phyloP scores from a whole-genome alignment of 331 rosid species.

The Cydonia oblonga region DNA sequence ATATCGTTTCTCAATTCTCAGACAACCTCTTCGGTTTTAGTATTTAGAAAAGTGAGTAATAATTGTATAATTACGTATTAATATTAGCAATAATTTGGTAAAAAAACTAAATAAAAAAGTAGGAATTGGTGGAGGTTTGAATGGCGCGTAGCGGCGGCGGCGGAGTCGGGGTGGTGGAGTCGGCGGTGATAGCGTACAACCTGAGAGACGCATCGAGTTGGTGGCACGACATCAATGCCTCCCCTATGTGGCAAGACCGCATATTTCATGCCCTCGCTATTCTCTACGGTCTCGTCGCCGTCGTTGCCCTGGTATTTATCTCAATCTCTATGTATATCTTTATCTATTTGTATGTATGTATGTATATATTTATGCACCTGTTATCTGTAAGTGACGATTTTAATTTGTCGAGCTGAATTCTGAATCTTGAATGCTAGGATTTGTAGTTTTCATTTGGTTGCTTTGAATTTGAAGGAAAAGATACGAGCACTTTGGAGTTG shows the following conservation, averaged over 20 bases:
- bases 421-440: not conserved
- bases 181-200: slow-evolving; percentile 39
- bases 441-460: not conserved
- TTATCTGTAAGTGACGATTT: not conserved
- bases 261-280: slow-evolving; percentile 60
- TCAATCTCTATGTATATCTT: not conserved
- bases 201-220: slow-evolving; percentile 51
- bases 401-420: not conserved
- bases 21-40: not conserved
- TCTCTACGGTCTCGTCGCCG: slow-evolving; percentile 67
- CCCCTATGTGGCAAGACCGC: slow-evolving; percentile 77
- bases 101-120: not conserved
- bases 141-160: slow-evolving; percentile 31
- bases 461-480: not conserved
- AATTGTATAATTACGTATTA: not conserved
- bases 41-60: not conserved
- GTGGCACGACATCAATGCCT: slow-evolving; percentile 76
- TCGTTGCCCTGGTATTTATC: slow-evolving; percentile 55
- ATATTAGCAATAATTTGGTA: not conserved
- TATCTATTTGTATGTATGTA: not conserved
- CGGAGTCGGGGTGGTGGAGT: slow-evolving; percentile 23
- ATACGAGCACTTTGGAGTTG: not conserved
- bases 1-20: not conserved
- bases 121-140: not conserved
- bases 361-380: not conserved